phyloP scores from a whole-genome alignment of 2,329 filamentous ascomycete species.

The Kalmusia sp. region DNA sequence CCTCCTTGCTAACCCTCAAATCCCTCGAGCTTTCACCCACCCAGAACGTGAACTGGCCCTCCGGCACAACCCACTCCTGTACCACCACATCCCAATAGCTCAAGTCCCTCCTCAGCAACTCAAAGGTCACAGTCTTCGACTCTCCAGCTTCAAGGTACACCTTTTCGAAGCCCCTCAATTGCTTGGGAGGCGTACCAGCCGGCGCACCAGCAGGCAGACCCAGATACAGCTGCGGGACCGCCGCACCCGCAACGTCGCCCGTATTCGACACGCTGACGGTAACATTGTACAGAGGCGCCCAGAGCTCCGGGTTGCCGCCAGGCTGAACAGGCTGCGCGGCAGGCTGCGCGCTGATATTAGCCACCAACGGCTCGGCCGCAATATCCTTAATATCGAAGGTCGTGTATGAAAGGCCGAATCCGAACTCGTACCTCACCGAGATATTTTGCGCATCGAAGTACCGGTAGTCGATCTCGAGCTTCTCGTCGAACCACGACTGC shows the following conservation, averaged over 20 bases:
- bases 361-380: conserved; percentile 58
- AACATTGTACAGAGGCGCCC: conserved; percentile 72
- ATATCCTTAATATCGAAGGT: conserved; percentile 76
- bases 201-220: conserved; percentile 63
- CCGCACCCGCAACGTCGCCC: conserved; percentile 60
- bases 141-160: conserved; percentile 17
- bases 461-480: conserved; percentile 80
- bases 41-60: conserved; percentile 25
- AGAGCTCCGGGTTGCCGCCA: conserved; percentile 60
- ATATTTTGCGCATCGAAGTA: conserved; percentile 72
- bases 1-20: neutral
- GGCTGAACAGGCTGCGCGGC: conserved; percentile 48
- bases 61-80: conserved; percentile 37
- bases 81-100: conserved; percentile 28
- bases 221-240: conserved; percentile 65
- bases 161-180: conserved; percentile 55
- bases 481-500: conserved; percentile 62
- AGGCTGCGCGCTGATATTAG: conserved; percentile 67
- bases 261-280: conserved; percentile 74
- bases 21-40: conserved; percentile 8
- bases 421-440: conserved; percentile 79
- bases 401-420: conserved; percentile 77
- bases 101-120: conserved; percentile 24
- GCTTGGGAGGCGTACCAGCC: conserved; percentile 57
- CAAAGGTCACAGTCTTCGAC: conserved; percentile 20